Evolutionary conservation across 441 rosid species (phyloP).

Genomic region (Croton laevigatus): DNA sequence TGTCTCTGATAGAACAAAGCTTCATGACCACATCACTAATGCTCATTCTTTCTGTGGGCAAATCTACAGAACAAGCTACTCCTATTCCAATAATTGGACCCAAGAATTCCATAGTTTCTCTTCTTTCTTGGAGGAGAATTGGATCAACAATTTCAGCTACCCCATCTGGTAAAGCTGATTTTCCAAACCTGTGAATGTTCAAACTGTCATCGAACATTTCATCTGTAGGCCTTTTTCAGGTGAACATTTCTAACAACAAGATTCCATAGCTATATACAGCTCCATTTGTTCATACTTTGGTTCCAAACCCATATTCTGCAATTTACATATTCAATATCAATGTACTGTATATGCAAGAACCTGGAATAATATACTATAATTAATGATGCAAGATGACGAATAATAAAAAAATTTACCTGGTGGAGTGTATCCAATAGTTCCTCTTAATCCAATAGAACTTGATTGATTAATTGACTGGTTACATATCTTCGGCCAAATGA

Average conservation of each 20-base stretch:
- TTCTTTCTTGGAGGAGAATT: background rate
- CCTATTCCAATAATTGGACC: background rate
- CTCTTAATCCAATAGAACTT: too few species aligned
- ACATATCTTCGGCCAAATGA: too few species aligned
- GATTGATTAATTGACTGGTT: too few species aligned
- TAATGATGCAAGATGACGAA: background rate
- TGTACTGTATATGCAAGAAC: too few species aligned
- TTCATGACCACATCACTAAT: too few species aligned
- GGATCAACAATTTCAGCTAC: background rate
- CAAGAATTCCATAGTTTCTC: background rate
- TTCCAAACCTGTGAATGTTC: background rate
- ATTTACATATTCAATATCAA: background rate
- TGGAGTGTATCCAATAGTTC: too few species aligned
- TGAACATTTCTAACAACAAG: slow-evolving; percentile 1
- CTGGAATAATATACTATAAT: background rate
- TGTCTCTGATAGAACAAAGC: too few species aligned
- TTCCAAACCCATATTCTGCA: slow-evolving; percentile 9
- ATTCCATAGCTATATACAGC: slow-evolving; percentile 6
- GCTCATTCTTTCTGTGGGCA: too few species aligned
- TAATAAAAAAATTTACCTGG: background rate
- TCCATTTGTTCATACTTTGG: background rate
- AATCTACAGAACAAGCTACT: background rate
- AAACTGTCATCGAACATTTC: background rate
- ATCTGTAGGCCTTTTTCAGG: background rate
- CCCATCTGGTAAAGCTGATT: background rate